Evolutionary conservation across 192 early-diverging fungal genomes (phyloP).

Genomic region (Coemansia sp.): DNA sequence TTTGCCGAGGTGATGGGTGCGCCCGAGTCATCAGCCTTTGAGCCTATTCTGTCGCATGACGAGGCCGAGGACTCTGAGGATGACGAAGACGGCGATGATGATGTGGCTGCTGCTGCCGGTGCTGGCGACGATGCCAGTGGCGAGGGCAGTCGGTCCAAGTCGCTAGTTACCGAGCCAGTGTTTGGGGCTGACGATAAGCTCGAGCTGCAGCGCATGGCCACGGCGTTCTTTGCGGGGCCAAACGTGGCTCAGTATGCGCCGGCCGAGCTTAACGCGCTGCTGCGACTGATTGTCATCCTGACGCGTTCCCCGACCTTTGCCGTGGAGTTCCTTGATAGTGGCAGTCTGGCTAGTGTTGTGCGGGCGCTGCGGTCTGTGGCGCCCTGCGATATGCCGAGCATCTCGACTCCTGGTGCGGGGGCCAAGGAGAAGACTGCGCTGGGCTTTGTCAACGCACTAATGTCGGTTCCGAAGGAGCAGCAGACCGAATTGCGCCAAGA

Average conservation of each 20-base stretch:
- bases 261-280: conserved; percentile 63
- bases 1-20: conserved; percentile 14
- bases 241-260: conserved; percentile 26
- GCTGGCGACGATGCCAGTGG: not conserved
- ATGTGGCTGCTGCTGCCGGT: not conserved
- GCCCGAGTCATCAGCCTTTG: conserved; percentile 24
- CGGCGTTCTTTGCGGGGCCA: conserved; percentile 32
- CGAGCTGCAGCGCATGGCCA: conserved; percentile 41
- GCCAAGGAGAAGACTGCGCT: conserved; percentile 44
- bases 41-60: conserved; percentile 21
- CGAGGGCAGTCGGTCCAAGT: conserved; percentile 5
- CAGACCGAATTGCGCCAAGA: conserved; percentile 77
- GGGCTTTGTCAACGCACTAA: conserved; percentile 60
- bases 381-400: conserved; percentile 24
- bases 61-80: conserved; percentile 4
- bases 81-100: conserved; percentile 12
- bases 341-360: conserved; percentile 60
- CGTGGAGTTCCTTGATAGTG: conserved; percentile 68
- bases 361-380: conserved; percentile 36
- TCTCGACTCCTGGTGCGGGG: conserved; percentile 13
- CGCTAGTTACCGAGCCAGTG: conserved; percentile 17
- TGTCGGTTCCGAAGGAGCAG: conserved; percentile 62
- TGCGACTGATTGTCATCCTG: conserved; percentile 82
- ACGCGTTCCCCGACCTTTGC: conserved; percentile 72
- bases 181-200: conserved; percentile 26